Conservation (phyloP, 805 yeast species). For the Yarrowia sp. region DNA sequence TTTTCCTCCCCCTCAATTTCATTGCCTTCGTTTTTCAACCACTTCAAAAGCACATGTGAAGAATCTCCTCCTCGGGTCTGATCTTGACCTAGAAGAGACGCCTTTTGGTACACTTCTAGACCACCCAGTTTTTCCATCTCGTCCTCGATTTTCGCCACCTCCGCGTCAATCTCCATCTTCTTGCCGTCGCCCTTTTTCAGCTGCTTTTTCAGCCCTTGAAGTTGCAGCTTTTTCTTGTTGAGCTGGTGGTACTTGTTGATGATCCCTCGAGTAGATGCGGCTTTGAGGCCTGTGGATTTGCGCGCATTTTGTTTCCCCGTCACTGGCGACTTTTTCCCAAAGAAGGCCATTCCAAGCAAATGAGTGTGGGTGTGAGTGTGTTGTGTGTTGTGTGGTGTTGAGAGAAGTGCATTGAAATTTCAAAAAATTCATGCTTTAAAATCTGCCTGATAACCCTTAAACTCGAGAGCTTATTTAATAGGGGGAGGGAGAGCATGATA, state of each 20-base stretch:
- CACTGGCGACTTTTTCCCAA: constrained; percentile 20
- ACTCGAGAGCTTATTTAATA: constrained; percentile 1
- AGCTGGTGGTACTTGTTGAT: constrained; percentile 24
- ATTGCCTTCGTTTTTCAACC: constrained; percentile 49
- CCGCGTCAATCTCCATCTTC: neutral
- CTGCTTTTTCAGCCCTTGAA: constrained; percentile 5
- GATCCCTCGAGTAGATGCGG: constrained; percentile 5
- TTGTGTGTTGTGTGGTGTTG: neutral
- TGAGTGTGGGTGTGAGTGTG: too few relatives aligned
- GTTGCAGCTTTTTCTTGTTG: constrained; percentile 1
- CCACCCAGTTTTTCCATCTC: constrained; percentile 74
- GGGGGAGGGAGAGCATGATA: neutral
- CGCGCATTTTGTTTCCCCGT: constrained; percentile 18
- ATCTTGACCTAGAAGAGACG: constrained; percentile 83
- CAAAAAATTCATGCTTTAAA: constrained; percentile 3
- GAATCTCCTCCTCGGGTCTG: constrained; percentile 85
- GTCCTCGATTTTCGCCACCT: constrained; percentile 54
- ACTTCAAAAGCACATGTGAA: constrained; percentile 71
- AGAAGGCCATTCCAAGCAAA: neutral
- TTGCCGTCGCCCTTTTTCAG: neutral
- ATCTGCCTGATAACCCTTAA: constrained; percentile 24
- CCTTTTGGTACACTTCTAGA: constrained; percentile 71
- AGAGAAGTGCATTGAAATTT: neutral
- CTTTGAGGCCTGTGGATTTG: constrained; percentile 14
- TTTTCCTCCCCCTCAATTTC: neutral